phyloP scores from a whole-genome alignment of 306 rosid genomes.

The Vigna hirtella region DNA sequence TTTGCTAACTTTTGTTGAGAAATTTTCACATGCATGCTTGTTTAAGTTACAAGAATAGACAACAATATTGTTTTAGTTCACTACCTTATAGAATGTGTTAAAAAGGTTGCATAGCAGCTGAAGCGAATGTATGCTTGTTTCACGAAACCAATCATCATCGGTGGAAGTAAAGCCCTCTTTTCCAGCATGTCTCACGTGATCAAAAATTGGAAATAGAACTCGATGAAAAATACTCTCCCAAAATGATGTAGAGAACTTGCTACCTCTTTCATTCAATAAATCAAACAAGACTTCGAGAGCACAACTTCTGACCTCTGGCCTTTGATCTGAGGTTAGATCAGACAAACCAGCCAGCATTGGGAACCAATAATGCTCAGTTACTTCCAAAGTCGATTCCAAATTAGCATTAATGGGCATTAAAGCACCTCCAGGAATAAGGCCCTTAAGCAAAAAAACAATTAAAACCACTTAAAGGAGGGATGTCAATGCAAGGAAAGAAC shows the following conservation, averaged over 20 bases:
- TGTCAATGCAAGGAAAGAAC: not conserved
- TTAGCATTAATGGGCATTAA: slow-evolving; percentile 80
- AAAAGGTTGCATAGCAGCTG: slow-evolving; percentile 98
- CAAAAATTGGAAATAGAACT: slow-evolving; percentile 97
- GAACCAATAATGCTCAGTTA: slow-evolving; percentile 98
- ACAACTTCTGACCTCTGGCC: slow-evolving; percentile 98
- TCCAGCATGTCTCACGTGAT: slow-evolving; percentile 97
- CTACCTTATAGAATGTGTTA: slow-evolving; percentile 97
- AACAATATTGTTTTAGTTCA: slow-evolving; percentile 23
- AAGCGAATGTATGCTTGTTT: slow-evolving; percentile 96
- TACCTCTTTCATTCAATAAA: slow-evolving; percentile 96
- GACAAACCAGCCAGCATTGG: slow-evolving; percentile 99
- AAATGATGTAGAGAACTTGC: slow-evolving; percentile 86
- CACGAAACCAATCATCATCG: slow-evolving; percentile 88
- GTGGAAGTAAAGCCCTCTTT: slow-evolving; percentile 73
- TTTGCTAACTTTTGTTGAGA: not conserved
- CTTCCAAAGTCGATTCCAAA: slow-evolving; percentile 67
- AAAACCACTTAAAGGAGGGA: slow-evolving; percentile 18
- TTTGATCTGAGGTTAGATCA: slow-evolving; percentile 93
- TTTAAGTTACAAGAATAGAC: slow-evolving; percentile 26
- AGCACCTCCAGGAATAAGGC: slow-evolving; percentile 96
- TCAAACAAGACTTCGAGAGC: slow-evolving; percentile 98
- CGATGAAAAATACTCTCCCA: slow-evolving; percentile 99
- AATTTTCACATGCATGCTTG: slow-evolving; percentile 6
- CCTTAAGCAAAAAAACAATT: slow-evolving; percentile 59